Evolutionary conservation across 1,139 yeast species (phyloP).

Genomic region (Saccharomycopsis phalli): DNA sequence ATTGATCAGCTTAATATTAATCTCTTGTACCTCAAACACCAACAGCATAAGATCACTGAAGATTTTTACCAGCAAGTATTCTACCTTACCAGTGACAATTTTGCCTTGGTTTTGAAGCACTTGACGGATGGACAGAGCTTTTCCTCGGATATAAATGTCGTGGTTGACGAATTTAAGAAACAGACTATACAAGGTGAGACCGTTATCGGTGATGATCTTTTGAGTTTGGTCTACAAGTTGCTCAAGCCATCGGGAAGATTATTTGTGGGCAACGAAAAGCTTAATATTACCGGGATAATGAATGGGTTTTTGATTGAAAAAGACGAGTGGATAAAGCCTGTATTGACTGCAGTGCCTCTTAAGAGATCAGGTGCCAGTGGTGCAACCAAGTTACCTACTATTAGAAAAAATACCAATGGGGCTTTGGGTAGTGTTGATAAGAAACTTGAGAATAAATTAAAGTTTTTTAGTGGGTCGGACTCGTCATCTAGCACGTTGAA

Average conservation of each 20-base stretch:
- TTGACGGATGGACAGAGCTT: neutral
- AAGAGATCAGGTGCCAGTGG: constrained; percentile 6
- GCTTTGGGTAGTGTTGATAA: constrained; percentile 7
- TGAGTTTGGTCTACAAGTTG: constrained; percentile 7
- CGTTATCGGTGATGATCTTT: constrained; percentile 2
- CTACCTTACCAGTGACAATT: constrained; percentile 13
- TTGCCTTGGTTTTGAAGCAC: constrained; percentile 3
- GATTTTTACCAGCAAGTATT: constrained; percentile 3
- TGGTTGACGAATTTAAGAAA: neutral
- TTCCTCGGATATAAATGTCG: neutral
- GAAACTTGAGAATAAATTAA: neutral
- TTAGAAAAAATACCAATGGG: constrained; percentile 5
- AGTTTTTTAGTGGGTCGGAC: constrained; percentile 5
- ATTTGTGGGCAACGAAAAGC: constrained; percentile 3
- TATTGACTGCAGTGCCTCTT: constrained; percentile 8
- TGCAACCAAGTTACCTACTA: constrained; percentile 2
- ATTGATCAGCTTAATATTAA: constrained; percentile 18
- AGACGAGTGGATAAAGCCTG: constrained; percentile 17
- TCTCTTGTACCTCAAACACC: constrained; percentile 5
- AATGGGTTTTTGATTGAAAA: constrained; percentile 15
- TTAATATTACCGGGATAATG: constrained; percentile 12
- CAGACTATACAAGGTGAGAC: neutral
- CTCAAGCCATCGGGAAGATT: constrained; percentile 7
- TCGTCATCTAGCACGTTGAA: constrained; percentile 7
- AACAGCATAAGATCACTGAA: constrained; percentile 7